These are phyloP conservation scores for Agarophyton chilense DNA, from an alignment of 23 red algal species.

Conservation along the genomic window DNA sequence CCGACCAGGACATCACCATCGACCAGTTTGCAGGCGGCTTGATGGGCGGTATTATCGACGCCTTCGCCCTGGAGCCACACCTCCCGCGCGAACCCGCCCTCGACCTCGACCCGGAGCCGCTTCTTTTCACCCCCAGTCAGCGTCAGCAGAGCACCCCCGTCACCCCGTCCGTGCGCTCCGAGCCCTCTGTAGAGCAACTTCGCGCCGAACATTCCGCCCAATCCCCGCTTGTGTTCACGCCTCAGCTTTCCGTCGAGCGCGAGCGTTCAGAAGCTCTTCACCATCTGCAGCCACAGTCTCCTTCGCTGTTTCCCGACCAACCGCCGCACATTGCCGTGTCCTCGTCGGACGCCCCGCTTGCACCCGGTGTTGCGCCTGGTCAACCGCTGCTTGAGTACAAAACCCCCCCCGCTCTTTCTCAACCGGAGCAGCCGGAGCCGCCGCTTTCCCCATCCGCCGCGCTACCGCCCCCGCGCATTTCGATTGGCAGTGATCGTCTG, in stretches of 20 bases:
- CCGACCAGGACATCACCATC: constrained; percentile 60
- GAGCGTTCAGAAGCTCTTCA: neutral
- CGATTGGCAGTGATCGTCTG: neutral
- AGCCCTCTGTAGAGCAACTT: constrained; percentile 10
- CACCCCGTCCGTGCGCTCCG: constrained; percentile 23
- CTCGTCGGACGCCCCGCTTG: neutral
- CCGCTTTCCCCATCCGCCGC: neutral
- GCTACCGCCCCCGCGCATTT: neutral
- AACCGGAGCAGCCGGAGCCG: neutral
- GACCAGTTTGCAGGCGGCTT: constrained; percentile 54
- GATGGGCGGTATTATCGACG: constrained; percentile 51
- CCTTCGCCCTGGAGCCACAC: constrained; percentile 25
- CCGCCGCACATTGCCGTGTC: neutral
- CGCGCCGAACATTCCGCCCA: neutral
- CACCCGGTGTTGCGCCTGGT: neutral
- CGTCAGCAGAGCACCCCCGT: constrained; percentile 9
- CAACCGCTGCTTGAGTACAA: neutral
- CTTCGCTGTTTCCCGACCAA: neutral
- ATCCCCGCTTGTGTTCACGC: neutral
- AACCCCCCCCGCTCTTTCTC: neutral
- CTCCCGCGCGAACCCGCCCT: constrained; percentile 13
- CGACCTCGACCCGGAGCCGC: constrained; percentile 36
- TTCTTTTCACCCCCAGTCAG: constrained; percentile 65
- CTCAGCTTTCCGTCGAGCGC: constrained; percentile 8
- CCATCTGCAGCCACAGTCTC: neutral